Percentiles rank a stretch among this genome's conserved stretches.
These are phyloP conservation scores for Neurospora sp. DNA, from an alignment of 495 filamentous ascomycete species.

Conservation along the genomic window DNA sequence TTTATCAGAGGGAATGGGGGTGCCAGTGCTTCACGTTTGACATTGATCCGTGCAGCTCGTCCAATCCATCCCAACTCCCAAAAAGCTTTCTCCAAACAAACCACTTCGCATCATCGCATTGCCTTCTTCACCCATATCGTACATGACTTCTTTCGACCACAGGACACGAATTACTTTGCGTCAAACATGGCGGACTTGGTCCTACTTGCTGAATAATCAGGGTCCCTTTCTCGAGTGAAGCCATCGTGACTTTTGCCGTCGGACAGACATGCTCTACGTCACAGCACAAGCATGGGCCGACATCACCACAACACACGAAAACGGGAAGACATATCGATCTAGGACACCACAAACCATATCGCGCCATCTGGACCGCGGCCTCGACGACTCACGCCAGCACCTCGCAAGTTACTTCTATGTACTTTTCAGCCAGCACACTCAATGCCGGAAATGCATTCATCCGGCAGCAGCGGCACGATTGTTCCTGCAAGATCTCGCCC, in stretches of 20 bases:
- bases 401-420: background rate
- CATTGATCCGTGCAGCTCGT: too few species aligned
- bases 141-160: background rate
- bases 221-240: background rate
- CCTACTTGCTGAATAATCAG: background rate
- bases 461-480: background rate
- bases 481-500: background rate
- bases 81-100: too few species aligned
- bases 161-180: background rate
- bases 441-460: background rate
- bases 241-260: background rate
- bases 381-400: background rate
- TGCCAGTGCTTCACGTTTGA: background rate
- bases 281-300: background rate
- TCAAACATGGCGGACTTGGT: background rate
- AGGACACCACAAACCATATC: background rate
- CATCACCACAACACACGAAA: background rate
- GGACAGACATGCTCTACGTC: background rate
- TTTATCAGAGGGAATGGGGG: fast-evolving
- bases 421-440: background rate
- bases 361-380: background rate
- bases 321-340: background rate
- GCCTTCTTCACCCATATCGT: background rate
- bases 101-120: background rate
- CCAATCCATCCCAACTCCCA: too few species aligned